Percentiles rank a stretch among this genome's conserved stretches.
These are phyloP conservation scores for Plectosphaerella plurivora DNA, from an alignment of 2,329 filamentous ascomycete genomes.

Conservation along the genomic window DNA sequence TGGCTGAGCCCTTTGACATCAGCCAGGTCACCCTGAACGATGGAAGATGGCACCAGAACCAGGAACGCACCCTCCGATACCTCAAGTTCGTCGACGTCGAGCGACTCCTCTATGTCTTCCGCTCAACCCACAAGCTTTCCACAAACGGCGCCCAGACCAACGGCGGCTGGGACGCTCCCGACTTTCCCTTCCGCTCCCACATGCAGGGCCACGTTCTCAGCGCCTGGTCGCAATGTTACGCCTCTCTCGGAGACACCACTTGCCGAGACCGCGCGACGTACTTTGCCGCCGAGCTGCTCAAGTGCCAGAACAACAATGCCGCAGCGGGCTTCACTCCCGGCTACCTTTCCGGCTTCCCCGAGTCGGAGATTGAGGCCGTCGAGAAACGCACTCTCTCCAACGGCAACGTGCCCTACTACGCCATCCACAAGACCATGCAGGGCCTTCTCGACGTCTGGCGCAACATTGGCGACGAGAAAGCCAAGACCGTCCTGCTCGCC, in stretches of 20 bases:
- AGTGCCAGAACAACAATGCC: conserved; percentile 46
- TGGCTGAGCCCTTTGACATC: conserved; percentile 32
- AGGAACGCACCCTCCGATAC: conserved; percentile 41
- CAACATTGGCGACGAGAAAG: conserved; percentile 33
- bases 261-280: conserved; percentile 40
- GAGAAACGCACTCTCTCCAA: conserved; percentile 37
- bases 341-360: conserved; percentile 47
- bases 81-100: conserved; percentile 39
- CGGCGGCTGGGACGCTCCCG: conserved; percentile 49
- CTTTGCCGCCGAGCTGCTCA: conserved; percentile 41
- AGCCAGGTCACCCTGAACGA: conserved; percentile 30
- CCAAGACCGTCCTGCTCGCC: conserved; percentile 36
- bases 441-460: conserved; percentile 47
- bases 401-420: conserved; percentile 50
- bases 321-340: conserved; percentile 37
- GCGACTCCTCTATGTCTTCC: conserved; percentile 43
- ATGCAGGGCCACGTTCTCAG: conserved; percentile 46
- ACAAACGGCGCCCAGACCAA: conserved; percentile 40
- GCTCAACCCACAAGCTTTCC: conserved; percentile 37
- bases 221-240: conserved; percentile 45
- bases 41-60: conserved; percentile 36
- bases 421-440: conserved; percentile 49
- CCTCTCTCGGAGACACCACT: conserved; percentile 31
- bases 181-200: conserved; percentile 49
- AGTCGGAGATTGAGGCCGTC: conserved; percentile 41